Conservation (phyloP, 306 rosid species). For the Ormosia emarginata region DNA sequence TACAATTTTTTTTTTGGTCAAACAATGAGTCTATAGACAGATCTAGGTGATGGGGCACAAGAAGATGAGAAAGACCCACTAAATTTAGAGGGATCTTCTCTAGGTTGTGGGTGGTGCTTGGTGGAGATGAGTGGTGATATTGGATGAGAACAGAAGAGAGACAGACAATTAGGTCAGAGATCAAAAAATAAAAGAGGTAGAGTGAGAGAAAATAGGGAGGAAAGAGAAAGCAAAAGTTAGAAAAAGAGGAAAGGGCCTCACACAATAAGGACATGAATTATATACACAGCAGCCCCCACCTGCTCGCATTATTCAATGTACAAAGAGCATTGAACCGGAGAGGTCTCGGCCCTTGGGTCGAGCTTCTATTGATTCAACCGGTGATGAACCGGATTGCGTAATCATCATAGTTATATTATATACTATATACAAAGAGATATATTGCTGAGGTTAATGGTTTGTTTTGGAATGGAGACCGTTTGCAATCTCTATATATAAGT, state of each 20-base stretch:
- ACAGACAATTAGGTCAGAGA: constrained; percentile 62
- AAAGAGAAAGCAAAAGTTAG: constrained; percentile 50
- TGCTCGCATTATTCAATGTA: constrained; percentile 37
- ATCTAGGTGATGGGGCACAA: constrained; percentile 21
- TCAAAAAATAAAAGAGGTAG: neutral
- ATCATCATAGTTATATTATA: neutral
- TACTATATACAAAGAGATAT: no score
- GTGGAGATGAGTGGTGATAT: constrained; percentile 26
- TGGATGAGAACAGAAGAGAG: constrained; percentile 21
- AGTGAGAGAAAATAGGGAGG: constrained; percentile 41
- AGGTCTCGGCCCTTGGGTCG: neutral
- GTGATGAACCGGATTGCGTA: neutral
- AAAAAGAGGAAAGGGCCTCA: constrained; percentile 42
- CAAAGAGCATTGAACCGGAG: neutral
- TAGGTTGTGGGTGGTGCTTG: constrained; percentile 8
- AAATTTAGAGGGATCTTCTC: constrained; percentile 39
- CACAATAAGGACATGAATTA: constrained; percentile 78
- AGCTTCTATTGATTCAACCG: neutral
- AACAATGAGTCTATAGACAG: constrained; percentile 31
- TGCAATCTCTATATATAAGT: no score
- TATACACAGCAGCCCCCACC: constrained; percentile 78
- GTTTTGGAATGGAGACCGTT: no score
- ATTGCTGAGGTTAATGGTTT: no score
- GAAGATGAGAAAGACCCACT: constrained; percentile 30
- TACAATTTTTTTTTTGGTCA: neutral